These are phyloP conservation scores for Septoria petroselini DNA, from an alignment of 2,329 filamentous ascomycete genomes.

Conservation along the genomic window DNA sequence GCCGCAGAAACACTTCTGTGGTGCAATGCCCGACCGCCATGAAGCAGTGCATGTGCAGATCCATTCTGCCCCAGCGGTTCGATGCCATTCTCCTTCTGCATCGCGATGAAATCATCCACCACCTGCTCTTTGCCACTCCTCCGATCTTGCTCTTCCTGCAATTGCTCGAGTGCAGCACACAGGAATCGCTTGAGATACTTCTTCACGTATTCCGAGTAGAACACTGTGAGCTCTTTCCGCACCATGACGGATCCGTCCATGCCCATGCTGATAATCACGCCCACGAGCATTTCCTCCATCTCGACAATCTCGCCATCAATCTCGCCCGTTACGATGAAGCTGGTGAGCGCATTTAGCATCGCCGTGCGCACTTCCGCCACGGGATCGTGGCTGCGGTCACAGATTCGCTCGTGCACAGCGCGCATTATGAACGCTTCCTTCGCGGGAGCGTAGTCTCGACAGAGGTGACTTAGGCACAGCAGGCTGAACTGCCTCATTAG, in stretches of 20 bases:
- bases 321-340: conserved; percentile 77
- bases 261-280: conserved; percentile 84
- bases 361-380: conserved; percentile 91
- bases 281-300: conserved; percentile 80
- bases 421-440: conserved; percentile 95
- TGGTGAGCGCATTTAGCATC: conserved; percentile 89
- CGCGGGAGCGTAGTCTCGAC: conserved; percentile 84
- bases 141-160: conserved; percentile 65
- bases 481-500: conserved; percentile 93
- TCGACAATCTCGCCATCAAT: conserved; percentile 20
- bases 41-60: conserved; percentile 2
- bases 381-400: conserved; percentile 75
- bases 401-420: conserved; percentile 76
- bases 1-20: conserved; percentile 26
- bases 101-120: conserved; percentile 22
- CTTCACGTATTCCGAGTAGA: conserved; percentile 85
- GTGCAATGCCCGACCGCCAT: conserved; percentile 21
- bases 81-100: conserved; percentile 17
- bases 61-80: conserved; percentile 12
- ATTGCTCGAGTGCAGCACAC: conserved; percentile 86
- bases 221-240: conserved; percentile 86
- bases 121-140: conserved; percentile 27
- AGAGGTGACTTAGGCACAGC: conserved; percentile 90
- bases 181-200: conserved; percentile 91
- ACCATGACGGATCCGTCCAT: conserved; percentile 94